Base-by-base conservation (phyloP, 139 green algal genomes). In the Tetradesmus obliquus region DNA sequence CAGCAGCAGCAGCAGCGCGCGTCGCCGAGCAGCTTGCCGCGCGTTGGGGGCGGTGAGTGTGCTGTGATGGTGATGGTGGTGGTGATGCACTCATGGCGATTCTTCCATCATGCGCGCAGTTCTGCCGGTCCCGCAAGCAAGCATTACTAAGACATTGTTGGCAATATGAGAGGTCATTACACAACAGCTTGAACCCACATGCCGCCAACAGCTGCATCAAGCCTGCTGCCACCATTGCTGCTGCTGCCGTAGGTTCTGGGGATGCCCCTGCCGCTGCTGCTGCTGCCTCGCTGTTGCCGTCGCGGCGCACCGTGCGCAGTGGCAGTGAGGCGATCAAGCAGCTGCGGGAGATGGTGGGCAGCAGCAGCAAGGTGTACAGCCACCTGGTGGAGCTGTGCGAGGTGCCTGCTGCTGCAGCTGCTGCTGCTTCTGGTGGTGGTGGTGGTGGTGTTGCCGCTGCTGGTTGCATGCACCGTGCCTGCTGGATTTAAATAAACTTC, bases 281-380 rank as follows among this genome's bases (percentile, higher is more conserved):
- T 32, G 80, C 80, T n/a, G 57, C 55, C 12, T 17, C 85, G 15
- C 66, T 82, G 66, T 19, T 82, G 85, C 85, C 85, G 66, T 82
- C 85, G 12, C 85, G 80, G 9, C 81, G 62, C 86, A 74, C 53
- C 0, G 22, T 93, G 80, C 82, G 86, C 54, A 60, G 24, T 15
- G 71, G 82, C 82, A 92, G 89, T 12, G 69, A 89, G 5, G 82
- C 82, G 5, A 85, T 91, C 24, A 82, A 93, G 87, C 84, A 87
- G 55, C 88, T 96, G n/a, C 90, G 92, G 86, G 93, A 88, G 54
- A 94, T 95, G 92, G 93, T 96, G 54, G 94, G 94, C 84, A 88
- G 24, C 81, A 93, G 87, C 57, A 72, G 83, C 20, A 96, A 96
- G 88, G 95, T 98, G 51, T 98, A 98, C 93, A 93, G 90, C 60